A percentile compares a stretch with the other conserved stretches of the same genome.
phyloP scores from a whole-genome alignment of 2,329 filamentous ascomycete species.

The Cytospora paraplurivora region DNA sequence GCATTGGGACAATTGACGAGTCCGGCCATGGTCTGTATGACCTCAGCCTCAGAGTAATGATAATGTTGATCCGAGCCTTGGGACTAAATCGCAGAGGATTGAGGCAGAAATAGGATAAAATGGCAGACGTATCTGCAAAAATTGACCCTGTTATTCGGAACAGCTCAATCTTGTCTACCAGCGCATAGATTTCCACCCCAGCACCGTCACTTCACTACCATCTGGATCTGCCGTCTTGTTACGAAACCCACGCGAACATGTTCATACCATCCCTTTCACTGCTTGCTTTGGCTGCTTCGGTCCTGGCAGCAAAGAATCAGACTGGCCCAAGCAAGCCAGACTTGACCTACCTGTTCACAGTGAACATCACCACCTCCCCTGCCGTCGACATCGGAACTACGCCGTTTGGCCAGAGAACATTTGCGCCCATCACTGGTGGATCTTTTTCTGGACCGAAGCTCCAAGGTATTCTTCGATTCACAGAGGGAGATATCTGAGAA shows the following conservation, averaged over 20 bases:
- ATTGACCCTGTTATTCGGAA: neutral
- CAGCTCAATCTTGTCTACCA: neutral
- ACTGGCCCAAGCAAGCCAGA: neutral
- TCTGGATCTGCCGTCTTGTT: neutral
- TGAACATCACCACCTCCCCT: conserved; percentile 33
- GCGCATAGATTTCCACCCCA: neutral
- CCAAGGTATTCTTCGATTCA: conserved; percentile 29
- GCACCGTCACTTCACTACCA: neutral
- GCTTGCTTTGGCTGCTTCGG: conserved; percentile 7
- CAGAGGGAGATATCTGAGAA: neutral
- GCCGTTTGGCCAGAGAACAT: conserved; percentile 32
- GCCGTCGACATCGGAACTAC: conserved; percentile 33
- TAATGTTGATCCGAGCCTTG: neutral
- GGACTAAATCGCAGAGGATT: neutral
- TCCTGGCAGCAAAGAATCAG: conserved; percentile 1
- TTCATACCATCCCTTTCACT: neutral
- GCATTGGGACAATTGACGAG: neutral
- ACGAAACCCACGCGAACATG: neutral
- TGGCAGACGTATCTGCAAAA: too few species aligned
- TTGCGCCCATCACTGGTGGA: conserved; percentile 42
- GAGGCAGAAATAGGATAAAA: conserved; percentile 4
- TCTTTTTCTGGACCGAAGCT: conserved; percentile 41
- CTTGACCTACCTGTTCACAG: conserved; percentile 34
- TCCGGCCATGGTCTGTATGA: neutral
- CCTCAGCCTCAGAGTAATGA: conserved; percentile 2